Evolutionary conservation across 768 basidiomycete genomes (phyloP), one percentile per base, ranked within the genome.

Genomic region (Russula sp.): DNA sequence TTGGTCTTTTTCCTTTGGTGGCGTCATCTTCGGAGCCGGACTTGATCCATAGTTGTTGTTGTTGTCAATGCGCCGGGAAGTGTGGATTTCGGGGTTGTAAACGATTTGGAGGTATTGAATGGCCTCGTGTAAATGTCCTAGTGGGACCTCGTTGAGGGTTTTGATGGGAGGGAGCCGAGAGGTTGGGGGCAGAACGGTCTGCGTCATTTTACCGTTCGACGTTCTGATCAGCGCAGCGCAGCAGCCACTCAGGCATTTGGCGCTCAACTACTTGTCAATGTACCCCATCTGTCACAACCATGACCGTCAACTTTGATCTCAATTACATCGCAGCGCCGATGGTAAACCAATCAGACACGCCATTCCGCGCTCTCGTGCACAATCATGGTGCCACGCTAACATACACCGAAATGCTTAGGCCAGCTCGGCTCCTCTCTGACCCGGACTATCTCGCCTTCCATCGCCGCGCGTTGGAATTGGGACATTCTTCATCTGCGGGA

Each of bases 301-400:
- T 57, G 55, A 26, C 63, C 24, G 20, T 52, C 63, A 38, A 44
- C 58, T 32, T 60, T 57, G 60, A 69, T 48, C 67, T 79, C 62
- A 66, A 71, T 26, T 78, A 74, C 62, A 80, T 89, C 59, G 79
- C 86, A 8, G 88, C 89, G 8, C 89, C 88, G 3, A 90, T 90
- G 89, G 82, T 92, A 62, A 85, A 88, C 63, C 89, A 90, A 71
- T 89, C 88, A 30, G 90, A 92, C 68, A 79, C 87, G 0, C 87
- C 90, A 1, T 92, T 90, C 69, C 80, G 90, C 38, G 67, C 82
- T 14, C 79, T 91, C 57, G 81, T 82, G 3, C 79, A 82, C 60
- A 77, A 76, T 64, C 80, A 90, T 73, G 85, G 86, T 22, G 82
- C 87, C 30, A 89, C 88, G 1, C 71, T 85, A 68, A 77, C 84